phyloP scores from a whole-genome alignment of 345 rosid species.

The Hypericum perforatum region DNA sequence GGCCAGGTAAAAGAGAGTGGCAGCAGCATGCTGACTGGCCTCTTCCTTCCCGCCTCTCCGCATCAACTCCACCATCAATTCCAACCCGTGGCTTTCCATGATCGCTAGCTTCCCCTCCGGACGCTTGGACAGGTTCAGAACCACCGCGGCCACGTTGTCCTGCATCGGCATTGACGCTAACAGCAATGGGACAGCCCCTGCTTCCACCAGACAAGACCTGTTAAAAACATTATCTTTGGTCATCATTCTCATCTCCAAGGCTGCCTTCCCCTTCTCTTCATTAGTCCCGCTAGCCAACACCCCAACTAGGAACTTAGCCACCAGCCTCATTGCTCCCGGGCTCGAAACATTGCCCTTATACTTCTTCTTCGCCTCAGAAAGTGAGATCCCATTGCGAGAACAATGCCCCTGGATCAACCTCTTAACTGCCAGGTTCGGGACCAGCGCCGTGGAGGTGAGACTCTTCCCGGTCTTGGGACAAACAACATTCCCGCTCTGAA shows the following conservation, averaged over 20 bases:
- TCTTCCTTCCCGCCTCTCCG: slow-evolving; percentile 40
- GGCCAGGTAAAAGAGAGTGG: slow-evolving; percentile 53
- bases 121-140: slow-evolving; percentile 65
- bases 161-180: slow-evolving; percentile 40
- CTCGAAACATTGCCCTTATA: slow-evolving; percentile 48
- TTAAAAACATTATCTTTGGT: slow-evolving; percentile 54
- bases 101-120: slow-evolving; percentile 36
- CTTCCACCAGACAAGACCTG: slow-evolving; percentile 62
- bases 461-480: slow-evolving; percentile 67
- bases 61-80: slow-evolving; percentile 33
- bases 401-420: slow-evolving; percentile 40
- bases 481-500: slow-evolving; percentile 45
- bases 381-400: slow-evolving; percentile 30
- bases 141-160: slow-evolving; percentile 59
- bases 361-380: slow-evolving; percentile 21
- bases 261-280: slow-evolving; percentile 37
- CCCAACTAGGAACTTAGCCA: slow-evolving; percentile 34
- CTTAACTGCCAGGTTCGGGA: slow-evolving; percentile 40
- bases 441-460: slow-evolving; percentile 26
- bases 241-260: slow-evolving; percentile 57
- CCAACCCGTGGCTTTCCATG: slow-evolving; percentile 45
- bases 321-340: slow-evolving; percentile 43
- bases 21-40: slow-evolving; percentile 65
- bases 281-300: slow-evolving; percentile 31
- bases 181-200: slow-evolving; percentile 36